phyloP scores from a whole-genome alignment of 2,329 filamentous ascomycete genomes.

The Camillea tinctor region DNA sequence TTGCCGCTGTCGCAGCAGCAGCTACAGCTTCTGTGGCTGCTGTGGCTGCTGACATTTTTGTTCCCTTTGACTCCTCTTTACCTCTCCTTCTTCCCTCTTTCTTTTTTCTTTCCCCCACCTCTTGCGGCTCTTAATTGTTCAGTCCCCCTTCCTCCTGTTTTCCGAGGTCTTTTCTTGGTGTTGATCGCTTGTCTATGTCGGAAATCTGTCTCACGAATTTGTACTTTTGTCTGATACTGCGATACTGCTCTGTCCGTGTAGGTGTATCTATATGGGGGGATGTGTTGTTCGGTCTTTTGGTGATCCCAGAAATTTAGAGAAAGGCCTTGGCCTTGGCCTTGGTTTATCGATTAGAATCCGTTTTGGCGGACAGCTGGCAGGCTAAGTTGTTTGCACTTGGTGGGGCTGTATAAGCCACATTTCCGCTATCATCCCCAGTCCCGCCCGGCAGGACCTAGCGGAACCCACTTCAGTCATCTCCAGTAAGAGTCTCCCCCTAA shows the following conservation, averaged over 20 bases:
- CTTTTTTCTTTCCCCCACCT: not conserved
- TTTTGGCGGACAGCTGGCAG: not conserved
- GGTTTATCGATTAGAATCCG: not conserved
- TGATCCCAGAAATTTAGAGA: not conserved
- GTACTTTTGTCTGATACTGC: not conserved
- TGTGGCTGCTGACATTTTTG: not conserved
- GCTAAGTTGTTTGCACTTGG: not conserved
- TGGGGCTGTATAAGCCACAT: not conserved
- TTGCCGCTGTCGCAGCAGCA: constrained; percentile 20
- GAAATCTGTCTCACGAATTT: not conserved
- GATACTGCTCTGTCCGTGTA: not conserved
- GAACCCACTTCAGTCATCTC: too few relatives aligned
- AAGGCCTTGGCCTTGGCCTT: too few relatives aligned
- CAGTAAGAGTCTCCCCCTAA: not conserved
- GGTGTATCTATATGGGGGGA: not conserved
- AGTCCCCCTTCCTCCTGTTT: not conserved
- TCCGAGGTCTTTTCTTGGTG: not conserved
- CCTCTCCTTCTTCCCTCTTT: not conserved
- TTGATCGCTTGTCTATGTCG: not conserved
- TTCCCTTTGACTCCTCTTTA: constrained; percentile 1
- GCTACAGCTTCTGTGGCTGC: constrained; percentile 5
- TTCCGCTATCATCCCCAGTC: too few relatives aligned
- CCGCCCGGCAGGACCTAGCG: too few relatives aligned
- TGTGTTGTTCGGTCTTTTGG: not conserved
- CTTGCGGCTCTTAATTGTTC: not conserved